Conservation (phyloP, 352 stramenopile species). For the Plasmopara muralis region DNA sequence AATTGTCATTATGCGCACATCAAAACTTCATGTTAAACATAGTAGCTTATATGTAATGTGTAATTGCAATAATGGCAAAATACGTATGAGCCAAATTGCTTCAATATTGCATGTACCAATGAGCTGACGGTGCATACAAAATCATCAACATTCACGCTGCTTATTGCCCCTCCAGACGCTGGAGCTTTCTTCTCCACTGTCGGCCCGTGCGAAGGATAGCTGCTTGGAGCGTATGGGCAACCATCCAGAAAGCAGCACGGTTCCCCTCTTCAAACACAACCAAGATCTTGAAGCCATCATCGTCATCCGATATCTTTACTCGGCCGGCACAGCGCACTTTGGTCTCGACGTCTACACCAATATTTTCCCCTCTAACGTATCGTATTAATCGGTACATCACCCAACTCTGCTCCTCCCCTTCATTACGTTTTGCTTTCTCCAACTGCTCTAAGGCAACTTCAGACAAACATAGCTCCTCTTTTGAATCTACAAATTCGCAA, state of each 20-base stretch:
- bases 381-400: slow-evolving; percentile 6
- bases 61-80: too few species aligned
- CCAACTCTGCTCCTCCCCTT: slow-evolving; percentile 3
- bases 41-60: too few species aligned
- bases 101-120: too few species aligned
- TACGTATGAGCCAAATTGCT: too few species aligned
- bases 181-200: slow-evolving; percentile 52
- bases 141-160: not conserved
- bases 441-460: slow-evolving; percentile 8
- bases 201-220: slow-evolving; percentile 52
- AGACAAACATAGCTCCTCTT: slow-evolving; percentile 16
- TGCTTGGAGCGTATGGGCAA: slow-evolving; percentile 49
- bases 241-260: slow-evolving; percentile 60
- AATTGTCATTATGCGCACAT: too few species aligned
- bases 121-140: too few species aligned
- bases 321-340: slow-evolving; percentile 22
- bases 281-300: slow-evolving; percentile 29
- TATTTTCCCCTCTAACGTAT: not conserved
- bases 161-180: slow-evolving; percentile 15
- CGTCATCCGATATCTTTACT: slow-evolving; percentile 26
- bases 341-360: not conserved
- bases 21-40: too few species aligned
- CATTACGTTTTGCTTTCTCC: slow-evolving; percentile 3
- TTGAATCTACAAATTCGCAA: slow-evolving; percentile 28
- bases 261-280: slow-evolving; percentile 46